These are phyloP conservation scores for Populus tomentosa DNA, from an alignment of 441 rosid genomes.

Conservation along the genomic window DNA sequence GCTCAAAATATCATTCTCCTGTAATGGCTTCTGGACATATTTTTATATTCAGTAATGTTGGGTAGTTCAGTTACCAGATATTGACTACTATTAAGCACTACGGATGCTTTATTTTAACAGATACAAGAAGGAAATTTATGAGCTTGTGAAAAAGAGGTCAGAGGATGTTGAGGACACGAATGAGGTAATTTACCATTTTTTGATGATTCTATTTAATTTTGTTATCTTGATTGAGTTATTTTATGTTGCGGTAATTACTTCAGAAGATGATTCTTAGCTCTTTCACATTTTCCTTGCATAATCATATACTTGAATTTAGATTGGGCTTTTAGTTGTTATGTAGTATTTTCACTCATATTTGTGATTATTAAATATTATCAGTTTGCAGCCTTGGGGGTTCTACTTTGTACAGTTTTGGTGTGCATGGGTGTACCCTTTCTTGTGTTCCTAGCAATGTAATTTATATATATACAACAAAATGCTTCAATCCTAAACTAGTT, in stretches of 20 bases:
- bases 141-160: conserved; percentile 71
- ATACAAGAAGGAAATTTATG: conserved; percentile 77
- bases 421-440: neutral
- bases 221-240: neutral
- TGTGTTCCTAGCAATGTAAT: neutral
- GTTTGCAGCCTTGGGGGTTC: neutral
- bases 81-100: neutral
- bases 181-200: conserved; percentile 46
- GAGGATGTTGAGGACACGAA: conserved; percentile 62
- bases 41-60: neutral
- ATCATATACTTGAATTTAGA: neutral
- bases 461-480: neutral
- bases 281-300: neutral
- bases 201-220: neutral
- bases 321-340: neutral
- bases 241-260: neutral
- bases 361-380: neutral
- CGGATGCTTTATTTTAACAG: conserved; percentile 37
- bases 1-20: neutral
- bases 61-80: neutral
- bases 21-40: neutral
- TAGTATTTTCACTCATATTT: neutral
- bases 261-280: neutral
- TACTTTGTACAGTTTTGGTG: neutral
- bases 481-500: neutral